Conservation (phyloP, 257 asterid genomes). For the Gardenia jasminoides region DNA sequence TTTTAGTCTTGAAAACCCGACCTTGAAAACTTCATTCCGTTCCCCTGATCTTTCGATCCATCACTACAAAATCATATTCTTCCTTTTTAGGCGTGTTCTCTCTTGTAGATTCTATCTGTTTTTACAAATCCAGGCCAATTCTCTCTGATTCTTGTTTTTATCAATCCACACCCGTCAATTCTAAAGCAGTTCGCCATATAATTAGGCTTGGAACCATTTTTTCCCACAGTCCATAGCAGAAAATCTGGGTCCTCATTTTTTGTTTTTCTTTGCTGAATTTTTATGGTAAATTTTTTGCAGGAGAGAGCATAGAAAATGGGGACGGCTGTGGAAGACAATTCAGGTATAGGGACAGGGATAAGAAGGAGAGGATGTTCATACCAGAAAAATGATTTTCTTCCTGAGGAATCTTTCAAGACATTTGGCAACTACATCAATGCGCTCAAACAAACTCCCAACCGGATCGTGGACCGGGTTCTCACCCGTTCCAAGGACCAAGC, state of each 20-base stretch:
- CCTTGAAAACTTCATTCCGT: background rate
- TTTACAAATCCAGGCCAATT: no score
- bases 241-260: no score
- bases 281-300: constrained; percentile 1
- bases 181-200: no score
- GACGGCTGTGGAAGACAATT: constrained; percentile 21
- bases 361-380: constrained; percentile 52
- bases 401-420: constrained; percentile 74
- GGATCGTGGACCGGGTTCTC: constrained; percentile 54
- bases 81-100: no score
- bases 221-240: no score
- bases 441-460: constrained; percentile 47
- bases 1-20: background rate
- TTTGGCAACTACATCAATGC: constrained; percentile 60
- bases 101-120: no score
- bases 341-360: constrained; percentile 18
- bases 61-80: no score
- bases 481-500: constrained; percentile 50
- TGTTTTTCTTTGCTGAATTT: background rate
- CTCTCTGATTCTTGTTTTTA: no score
- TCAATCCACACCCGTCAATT: no score
- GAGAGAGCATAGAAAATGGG: constrained; percentile 28
- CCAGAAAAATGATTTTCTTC: constrained; percentile 71
- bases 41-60: no score
- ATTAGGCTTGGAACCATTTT: background rate